Conservation (phyloP, 2,329 filamentous ascomycete species). For the Paracorniculantispora psalliotae region DNA sequence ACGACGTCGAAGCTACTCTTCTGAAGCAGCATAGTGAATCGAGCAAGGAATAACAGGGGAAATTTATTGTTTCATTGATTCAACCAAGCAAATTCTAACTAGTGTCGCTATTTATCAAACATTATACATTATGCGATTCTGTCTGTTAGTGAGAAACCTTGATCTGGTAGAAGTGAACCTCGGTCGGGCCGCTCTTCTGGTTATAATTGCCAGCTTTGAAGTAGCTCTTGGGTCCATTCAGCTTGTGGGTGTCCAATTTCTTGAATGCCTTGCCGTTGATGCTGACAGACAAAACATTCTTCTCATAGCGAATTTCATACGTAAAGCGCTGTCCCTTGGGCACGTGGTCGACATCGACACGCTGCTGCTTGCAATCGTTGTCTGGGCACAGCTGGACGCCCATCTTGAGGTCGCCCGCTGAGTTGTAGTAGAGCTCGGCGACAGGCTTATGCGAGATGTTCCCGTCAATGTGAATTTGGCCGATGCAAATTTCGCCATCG, state of each 20-base stretch:
- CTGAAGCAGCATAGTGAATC: background rate
- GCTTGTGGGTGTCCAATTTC: slow-evolving; percentile 23
- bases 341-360: slow-evolving; percentile 28
- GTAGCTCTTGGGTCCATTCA: slow-evolving; percentile 28
- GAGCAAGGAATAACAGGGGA: background rate
- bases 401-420: slow-evolving; percentile 29
- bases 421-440: slow-evolving; percentile 34
- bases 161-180: slow-evolving; percentile 23
- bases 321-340: slow-evolving; percentile 28
- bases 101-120: background rate
- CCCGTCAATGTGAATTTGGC: slow-evolving; percentile 35
- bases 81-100: no score
- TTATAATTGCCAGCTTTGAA: slow-evolving; percentile 37
- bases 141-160: slow-evolving; percentile 15
- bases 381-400: slow-evolving; percentile 33
- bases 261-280: slow-evolving; percentile 25
- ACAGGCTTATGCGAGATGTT: slow-evolving; percentile 34
- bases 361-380: slow-evolving; percentile 25
- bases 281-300: slow-evolving; percentile 25
- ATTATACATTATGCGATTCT: background rate
- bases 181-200: slow-evolving; percentile 24
- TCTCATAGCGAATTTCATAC: slow-evolving; percentile 34
- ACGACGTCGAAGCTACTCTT: slow-evolving; percentile 1
- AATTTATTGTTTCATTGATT: background rate
- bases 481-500: slow-evolving; percentile 32